Conservation (phyloP, 495 filamentous ascomycete genomes). For the Talaromyces nanjingensis region DNA sequence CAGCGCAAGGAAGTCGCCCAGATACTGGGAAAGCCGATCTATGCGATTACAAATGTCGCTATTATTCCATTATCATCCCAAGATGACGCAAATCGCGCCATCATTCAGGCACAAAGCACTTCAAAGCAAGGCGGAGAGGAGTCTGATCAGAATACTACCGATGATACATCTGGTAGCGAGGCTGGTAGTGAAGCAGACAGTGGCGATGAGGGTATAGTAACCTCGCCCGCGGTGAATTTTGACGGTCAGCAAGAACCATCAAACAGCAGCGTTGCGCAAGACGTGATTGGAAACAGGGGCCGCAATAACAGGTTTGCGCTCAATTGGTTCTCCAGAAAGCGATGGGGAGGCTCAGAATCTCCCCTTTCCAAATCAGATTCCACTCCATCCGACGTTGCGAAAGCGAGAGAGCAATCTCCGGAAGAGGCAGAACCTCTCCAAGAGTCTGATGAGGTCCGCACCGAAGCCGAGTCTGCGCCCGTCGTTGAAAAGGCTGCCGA, state of each 20-base stretch:
- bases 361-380: not conserved
- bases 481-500: constrained; percentile 20
- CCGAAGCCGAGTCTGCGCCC: not conserved
- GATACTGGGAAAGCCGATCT: constrained; percentile 73
- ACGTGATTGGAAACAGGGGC: constrained; percentile 72
- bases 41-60: constrained; percentile 77
- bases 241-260: constrained; percentile 16
- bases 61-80: constrained; percentile 79
- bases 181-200: constrained; percentile 33
- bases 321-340: constrained; percentile 80
- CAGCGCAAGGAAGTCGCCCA: constrained; percentile 81
- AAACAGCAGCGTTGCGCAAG: constrained; percentile 62
- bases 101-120: constrained; percentile 54
- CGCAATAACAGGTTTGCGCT: constrained; percentile 82
- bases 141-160: constrained; percentile 14
- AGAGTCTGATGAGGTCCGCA: not conserved
- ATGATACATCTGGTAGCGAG: constrained; percentile 22
- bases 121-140: constrained; percentile 19
- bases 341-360: constrained; percentile 54
- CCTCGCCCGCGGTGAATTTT: constrained; percentile 21
- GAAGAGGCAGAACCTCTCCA: not conserved
- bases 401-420: not conserved
- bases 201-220: constrained; percentile 24
- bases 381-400: not conserved
- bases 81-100: constrained; percentile 61